Conservation (phyloP, 2,329 filamentous ascomycete species). For the Paraconiothyrium brasiliense region DNA sequence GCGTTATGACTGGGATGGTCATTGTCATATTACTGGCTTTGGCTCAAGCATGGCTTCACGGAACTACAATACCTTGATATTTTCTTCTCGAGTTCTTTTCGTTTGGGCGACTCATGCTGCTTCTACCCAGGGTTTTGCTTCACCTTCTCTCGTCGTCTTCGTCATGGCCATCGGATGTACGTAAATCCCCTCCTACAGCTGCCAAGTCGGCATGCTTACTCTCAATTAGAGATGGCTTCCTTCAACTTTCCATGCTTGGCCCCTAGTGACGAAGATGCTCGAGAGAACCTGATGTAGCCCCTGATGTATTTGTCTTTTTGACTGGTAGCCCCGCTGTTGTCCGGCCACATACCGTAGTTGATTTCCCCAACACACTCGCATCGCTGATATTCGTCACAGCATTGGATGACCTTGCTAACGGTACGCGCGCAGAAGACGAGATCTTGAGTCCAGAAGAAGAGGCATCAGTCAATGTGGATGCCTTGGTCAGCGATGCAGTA, state of each 20-base stretch:
- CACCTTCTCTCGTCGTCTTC: constrained; percentile 55
- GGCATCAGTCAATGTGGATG: constrained; percentile 71
- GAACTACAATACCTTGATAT: constrained; percentile 44
- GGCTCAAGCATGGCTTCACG: constrained; percentile 45
- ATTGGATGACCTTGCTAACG: constrained; percentile 52
- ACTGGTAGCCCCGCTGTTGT: constrained; percentile 26
- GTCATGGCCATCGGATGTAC: constrained; percentile 57
- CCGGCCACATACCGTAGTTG: constrained; percentile 31
- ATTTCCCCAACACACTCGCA: constrained; percentile 10
- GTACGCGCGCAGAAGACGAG: constrained; percentile 65
- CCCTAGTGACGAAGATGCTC: constrained; percentile 53
- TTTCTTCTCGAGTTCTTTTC: constrained; percentile 39
- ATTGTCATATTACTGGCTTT: constrained; percentile 35
- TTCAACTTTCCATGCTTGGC: constrained; percentile 39
- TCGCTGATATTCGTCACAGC: constrained; percentile 11
- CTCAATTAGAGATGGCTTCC: constrained; percentile 54
- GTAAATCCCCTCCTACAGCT: constrained; percentile 54
- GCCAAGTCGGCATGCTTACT: constrained; percentile 51
- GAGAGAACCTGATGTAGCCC: constrained; percentile 39
- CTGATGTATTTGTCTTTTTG: constrained; percentile 42
- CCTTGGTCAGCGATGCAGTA: constrained; percentile 68
- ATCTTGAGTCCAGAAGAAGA: constrained; percentile 68
- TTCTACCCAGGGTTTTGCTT: constrained; percentile 44
- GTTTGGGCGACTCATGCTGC: constrained; percentile 45
- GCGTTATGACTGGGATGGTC: constrained; percentile 48